phyloP scores from a whole-genome alignment of 192 early-diverging fungal genomes.

The Coemansia sp. region DNA sequence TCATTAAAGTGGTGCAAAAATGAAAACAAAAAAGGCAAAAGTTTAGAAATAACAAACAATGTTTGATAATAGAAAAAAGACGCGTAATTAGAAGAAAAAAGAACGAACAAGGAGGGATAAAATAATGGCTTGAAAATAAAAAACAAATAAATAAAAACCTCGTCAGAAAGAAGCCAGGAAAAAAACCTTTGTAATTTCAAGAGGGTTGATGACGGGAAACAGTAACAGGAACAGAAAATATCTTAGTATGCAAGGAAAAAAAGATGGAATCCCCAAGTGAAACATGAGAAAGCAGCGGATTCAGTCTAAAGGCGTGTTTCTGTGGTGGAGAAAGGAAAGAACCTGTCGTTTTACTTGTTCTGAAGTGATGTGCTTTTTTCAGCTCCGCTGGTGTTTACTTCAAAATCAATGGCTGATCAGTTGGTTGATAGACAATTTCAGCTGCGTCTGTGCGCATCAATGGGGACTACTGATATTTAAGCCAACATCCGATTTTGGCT shows the following conservation, averaged over 20 bases:
- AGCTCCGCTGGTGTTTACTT: neutral
- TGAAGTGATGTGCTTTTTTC: neutral
- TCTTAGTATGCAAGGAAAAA: neutral
- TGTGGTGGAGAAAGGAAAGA: too few species aligned
- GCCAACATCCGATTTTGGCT: too few species aligned
- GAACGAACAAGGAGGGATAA: neutral
- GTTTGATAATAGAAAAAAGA: neutral
- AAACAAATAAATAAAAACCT: neutral
- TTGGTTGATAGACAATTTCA: neutral
- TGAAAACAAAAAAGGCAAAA: neutral
- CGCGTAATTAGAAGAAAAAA: conserved; percentile 7
- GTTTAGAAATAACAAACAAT: neutral
- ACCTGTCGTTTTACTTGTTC: too few species aligned
- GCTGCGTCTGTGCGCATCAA: neutral
- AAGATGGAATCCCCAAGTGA: neutral
- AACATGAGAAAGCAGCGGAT: neutral
- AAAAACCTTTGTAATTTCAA: neutral
- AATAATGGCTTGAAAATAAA: neutral
- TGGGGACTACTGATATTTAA: neutral
- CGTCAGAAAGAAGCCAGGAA: neutral
- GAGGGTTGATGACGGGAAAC: neutral
- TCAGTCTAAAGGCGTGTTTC: too few species aligned
- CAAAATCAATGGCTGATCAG: neutral
- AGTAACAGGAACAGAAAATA: neutral
- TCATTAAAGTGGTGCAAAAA: conserved; percentile 1